Conservation (phyloP, 2,329 filamentous ascomycete genomes). For the Colletotrichum tamarilloi region DNA sequence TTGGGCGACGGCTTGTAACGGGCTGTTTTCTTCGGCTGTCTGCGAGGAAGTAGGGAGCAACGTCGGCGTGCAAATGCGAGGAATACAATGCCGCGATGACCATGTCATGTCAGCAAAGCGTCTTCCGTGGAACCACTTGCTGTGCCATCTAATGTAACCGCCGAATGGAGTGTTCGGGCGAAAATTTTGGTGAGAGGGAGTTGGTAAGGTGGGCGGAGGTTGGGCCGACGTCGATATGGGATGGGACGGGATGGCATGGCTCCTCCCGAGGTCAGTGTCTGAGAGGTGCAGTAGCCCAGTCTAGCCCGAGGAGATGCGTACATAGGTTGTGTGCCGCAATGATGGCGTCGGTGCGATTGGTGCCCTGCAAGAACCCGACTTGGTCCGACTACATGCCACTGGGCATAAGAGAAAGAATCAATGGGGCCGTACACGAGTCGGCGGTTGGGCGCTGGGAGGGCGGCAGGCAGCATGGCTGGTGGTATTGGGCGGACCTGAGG, state of each 20-base stretch:
- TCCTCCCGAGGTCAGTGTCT: conserved; percentile 32
- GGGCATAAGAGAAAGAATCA: not conserved
- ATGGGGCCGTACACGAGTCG: conserved; percentile 1
- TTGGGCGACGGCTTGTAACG: conserved; percentile 15
- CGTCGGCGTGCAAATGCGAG: not conserved
- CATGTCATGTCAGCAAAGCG: conserved; percentile 10
- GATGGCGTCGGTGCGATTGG: conserved; percentile 10
- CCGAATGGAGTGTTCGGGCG: not conserved
- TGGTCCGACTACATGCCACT: conserved; percentile 25
- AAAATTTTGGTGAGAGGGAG: not conserved
- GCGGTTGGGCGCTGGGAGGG: conserved; percentile 26
- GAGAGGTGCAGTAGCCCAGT: conserved; percentile 28
- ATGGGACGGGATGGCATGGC: conserved; percentile 31
- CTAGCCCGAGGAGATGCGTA: conserved; percentile 17
- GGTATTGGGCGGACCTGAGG: not conserved
- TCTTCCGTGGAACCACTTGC: not conserved
- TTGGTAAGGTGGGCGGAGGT: conserved; percentile 14
- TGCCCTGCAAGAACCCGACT: conserved; percentile 25
- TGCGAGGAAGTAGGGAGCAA: not conserved
- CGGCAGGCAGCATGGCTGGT: conserved; percentile 20
- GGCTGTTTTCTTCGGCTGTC: not conserved
- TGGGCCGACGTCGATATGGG: conserved; percentile 16
- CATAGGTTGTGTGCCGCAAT: not conserved
- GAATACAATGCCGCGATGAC: not conserved
- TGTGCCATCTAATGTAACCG: not conserved